Base-by-base conservation (phyloP, 257 asterid genomes). In the Ilex aquifolium region DNA sequence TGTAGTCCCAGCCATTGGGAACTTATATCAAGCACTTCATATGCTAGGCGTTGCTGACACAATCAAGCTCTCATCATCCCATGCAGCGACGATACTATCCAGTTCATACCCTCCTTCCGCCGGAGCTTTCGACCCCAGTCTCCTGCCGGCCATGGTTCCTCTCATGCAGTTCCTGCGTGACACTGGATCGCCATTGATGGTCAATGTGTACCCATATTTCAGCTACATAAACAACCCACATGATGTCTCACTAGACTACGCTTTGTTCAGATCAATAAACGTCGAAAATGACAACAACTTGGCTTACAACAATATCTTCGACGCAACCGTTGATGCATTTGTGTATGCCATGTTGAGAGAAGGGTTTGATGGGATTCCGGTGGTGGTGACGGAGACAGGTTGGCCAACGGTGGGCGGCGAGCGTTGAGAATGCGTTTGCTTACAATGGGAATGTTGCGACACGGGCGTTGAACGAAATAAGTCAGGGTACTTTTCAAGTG, bases 301-400 rank as follows among this genome's bases (percentile, higher is more conserved):
- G 76, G 73, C 60, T 10, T 80, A 88, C n/a, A 76, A 61, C 11
- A 88, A 80, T 66, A 72, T 82, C 80, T 83, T 83, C 32, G 96
- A 85, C 32, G 85, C 91, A 2, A 74, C 86, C 4, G 39, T 88
- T 32, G 95, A 88, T 54, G 86, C 92, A 0, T 88, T 83, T 42
- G 77, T 82, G 30, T 72, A 83, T 50, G 89, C 96, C 0, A 82
- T 83, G 90, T 91, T 85, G 76, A 85, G 78, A 72, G 89, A 78
- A 67, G 96, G 96, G 91, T 88, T 83, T 29, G 30, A 44, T 0
- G 83, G 78, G 60, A 76, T 88, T 7, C 87, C 83, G 13, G 79
- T 85, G 67, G 82, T 80, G 76, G 96, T 88, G 75, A 80, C 88
- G 54, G 95, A 85, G 79, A 85, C 91, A 1, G 95, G 96, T 31